phyloP scores from a whole-genome alignment of 176 grass and related monocot genomes.

The Alopecurus myosuroides region DNA sequence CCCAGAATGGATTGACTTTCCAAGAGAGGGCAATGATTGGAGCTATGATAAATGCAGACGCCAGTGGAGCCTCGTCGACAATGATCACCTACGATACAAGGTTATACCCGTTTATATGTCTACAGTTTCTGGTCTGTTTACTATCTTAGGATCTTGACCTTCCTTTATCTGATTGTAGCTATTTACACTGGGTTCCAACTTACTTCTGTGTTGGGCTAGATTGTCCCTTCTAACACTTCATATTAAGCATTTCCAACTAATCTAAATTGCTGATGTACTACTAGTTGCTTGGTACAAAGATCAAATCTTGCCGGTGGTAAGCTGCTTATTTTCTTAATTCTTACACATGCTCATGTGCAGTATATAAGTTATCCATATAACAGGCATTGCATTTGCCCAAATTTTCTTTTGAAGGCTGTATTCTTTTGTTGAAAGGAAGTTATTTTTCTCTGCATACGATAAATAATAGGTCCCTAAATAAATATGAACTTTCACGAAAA shows the following conservation, averaged over 20 bases:
- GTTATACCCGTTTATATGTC: constrained; percentile 31
- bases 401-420: neutral
- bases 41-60: constrained; percentile 98
- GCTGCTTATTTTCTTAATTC: neutral
- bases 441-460: neutral
- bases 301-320: neutral
- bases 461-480: neutral
- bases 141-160: neutral
- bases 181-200: constrained; percentile 2
- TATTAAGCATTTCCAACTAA: neutral
- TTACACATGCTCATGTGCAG: neutral
- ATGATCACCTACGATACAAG: constrained; percentile 94
- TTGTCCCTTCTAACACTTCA: neutral
- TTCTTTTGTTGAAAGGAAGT: neutral
- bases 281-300: neutral
- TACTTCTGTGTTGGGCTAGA: neutral
- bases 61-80: constrained; percentile 89
- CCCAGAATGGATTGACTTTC: constrained; percentile 99
- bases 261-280: neutral
- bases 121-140: neutral
- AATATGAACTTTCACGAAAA: neutral
- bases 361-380: neutral
- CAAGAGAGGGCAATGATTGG: constrained; percentile 92
- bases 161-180: constrained; percentile 7
- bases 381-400: neutral